Percentiles rank a stretch among this genome's conserved stretches.
Conservation (phyloP, 129 eudicot genomes). For the Flaveria bidentis region DNA sequence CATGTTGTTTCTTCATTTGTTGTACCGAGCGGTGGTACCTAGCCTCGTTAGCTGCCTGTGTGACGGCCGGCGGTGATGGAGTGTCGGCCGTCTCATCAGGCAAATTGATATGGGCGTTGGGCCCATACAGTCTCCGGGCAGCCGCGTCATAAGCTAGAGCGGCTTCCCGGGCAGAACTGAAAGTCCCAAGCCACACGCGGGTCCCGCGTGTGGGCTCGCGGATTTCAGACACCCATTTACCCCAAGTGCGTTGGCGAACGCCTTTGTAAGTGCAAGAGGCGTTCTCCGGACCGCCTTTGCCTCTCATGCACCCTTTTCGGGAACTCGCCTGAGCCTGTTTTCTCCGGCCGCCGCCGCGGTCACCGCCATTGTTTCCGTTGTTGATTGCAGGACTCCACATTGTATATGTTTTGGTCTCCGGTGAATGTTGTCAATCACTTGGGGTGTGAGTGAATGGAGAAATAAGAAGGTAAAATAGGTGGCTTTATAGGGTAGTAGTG, state of each 20-base stretch:
- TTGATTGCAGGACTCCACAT: constrained; percentile 18
- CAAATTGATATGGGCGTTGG: constrained; percentile 63
- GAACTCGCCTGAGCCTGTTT: constrained; percentile 59
- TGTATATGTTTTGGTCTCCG: not conserved
- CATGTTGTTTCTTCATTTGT: constrained; percentile 36
- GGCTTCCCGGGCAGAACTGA: constrained; percentile 62
- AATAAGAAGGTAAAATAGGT: constrained; percentile 12
- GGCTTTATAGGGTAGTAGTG: constrained; percentile 34
- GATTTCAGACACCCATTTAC: constrained; percentile 92
- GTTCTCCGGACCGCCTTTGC: constrained; percentile 94
- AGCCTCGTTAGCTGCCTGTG: constrained; percentile 23
- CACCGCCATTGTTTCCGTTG: constrained; percentile 28
- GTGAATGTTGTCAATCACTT: constrained; percentile 7
- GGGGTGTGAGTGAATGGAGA: constrained; percentile 21
- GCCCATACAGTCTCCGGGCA: constrained; percentile 65
- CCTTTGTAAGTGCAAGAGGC: constrained; percentile 85
- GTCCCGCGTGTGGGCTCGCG: constrained; percentile 87
- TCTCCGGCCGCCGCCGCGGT: constrained; percentile 11
- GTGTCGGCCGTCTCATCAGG: constrained; percentile 38
- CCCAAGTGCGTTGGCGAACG: constrained; percentile 92
- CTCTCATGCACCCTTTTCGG: constrained; percentile 84
- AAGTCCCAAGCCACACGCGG: constrained; percentile 89
- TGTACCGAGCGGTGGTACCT: constrained; percentile 30
- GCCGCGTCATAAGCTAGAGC: constrained; percentile 88
- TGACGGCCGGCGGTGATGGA: constrained; percentile 24